Conservation (phyloP, 2,329 filamentous ascomycete species). For the Microdochium trichocladiopsis region DNA sequence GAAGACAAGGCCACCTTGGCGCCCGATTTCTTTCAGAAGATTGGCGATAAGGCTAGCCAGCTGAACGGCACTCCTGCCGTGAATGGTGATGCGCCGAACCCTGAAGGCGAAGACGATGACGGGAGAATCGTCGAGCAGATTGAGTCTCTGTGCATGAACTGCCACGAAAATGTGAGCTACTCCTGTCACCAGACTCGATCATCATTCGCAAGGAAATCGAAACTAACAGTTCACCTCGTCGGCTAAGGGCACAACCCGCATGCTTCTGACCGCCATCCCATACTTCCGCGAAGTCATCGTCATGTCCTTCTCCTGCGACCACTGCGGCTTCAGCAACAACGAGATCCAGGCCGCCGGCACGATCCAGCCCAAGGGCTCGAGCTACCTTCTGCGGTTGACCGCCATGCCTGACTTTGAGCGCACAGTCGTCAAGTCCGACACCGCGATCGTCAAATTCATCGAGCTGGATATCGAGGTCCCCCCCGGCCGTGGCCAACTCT, state of each 20-base stretch:
- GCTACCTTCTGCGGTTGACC: constrained; percentile 77
- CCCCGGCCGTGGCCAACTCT: constrained; percentile 81
- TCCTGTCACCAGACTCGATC: constrained; percentile 12
- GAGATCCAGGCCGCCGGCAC: constrained; percentile 89
- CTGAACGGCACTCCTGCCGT: constrained; percentile 29
- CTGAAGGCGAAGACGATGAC: constrained; percentile 33
- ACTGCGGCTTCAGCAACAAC: constrained; percentile 86
- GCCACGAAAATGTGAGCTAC: constrained; percentile 59
- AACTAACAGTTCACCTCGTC: constrained; percentile 7
- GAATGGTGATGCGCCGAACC: constrained; percentile 10
- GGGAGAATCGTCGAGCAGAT: constrained; percentile 57
- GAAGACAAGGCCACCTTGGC: constrained; percentile 25
- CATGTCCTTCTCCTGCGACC: constrained; percentile 90
- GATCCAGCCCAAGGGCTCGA: constrained; percentile 81
- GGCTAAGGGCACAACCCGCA: constrained; percentile 67
- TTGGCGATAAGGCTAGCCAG: constrained; percentile 53
- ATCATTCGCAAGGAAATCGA: constrained; percentile 3
- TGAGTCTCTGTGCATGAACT: constrained; percentile 83
- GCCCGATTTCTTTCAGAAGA: constrained; percentile 52
- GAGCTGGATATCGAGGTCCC: constrained; percentile 93
- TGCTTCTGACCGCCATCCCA: constrained; percentile 87
- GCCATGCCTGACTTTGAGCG: constrained; percentile 67
- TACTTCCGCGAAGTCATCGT: constrained; percentile 97
- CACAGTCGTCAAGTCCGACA: constrained; percentile 89
- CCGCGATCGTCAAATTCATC: constrained; percentile 77